phyloP scores from a whole-genome alignment of 2,329 filamentous ascomycete genomes.

The Colletotrichum nymphaeae region DNA sequence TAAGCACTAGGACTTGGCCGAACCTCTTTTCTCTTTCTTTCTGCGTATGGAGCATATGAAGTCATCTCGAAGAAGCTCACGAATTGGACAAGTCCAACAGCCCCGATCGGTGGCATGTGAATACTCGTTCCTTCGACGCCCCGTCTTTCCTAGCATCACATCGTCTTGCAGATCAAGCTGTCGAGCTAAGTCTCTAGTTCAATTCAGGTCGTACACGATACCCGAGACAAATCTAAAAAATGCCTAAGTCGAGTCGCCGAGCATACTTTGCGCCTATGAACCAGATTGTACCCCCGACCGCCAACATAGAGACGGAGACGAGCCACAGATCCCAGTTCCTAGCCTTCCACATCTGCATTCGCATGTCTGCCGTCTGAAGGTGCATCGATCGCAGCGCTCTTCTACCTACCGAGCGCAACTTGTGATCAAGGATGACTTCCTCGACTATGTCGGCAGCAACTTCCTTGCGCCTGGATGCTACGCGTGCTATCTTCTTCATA shows the following conservation, averaged over 20 bases:
- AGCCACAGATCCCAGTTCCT: slow-evolving; percentile 24
- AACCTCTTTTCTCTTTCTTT: neutral
- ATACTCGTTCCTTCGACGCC: too few relatives aligned
- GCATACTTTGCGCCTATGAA: neutral
- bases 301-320: neutral
- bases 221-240: neutral
- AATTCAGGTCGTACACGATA: neutral
- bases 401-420: slow-evolving; percentile 45
- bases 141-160: neutral
- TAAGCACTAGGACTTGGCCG: neutral
- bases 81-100: neutral
- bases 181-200: neutral
- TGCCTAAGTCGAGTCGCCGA: neutral
- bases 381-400: slow-evolving; percentile 49
- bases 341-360: slow-evolving; percentile 44
- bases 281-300: neutral
- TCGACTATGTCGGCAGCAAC: slow-evolving; percentile 53
- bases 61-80: neutral
- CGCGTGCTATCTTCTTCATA: slow-evolving; percentile 50
- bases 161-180: neutral
- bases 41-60: neutral
- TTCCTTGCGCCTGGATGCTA: slow-evolving; percentile 50
- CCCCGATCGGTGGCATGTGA: neutral
- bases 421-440: slow-evolving; percentile 52
- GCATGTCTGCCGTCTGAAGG: slow-evolving; percentile 54